Evolutionary conservation across 176 grass and related monocot species (phyloP).

Genomic region (Aegilops tauschii): DNA sequence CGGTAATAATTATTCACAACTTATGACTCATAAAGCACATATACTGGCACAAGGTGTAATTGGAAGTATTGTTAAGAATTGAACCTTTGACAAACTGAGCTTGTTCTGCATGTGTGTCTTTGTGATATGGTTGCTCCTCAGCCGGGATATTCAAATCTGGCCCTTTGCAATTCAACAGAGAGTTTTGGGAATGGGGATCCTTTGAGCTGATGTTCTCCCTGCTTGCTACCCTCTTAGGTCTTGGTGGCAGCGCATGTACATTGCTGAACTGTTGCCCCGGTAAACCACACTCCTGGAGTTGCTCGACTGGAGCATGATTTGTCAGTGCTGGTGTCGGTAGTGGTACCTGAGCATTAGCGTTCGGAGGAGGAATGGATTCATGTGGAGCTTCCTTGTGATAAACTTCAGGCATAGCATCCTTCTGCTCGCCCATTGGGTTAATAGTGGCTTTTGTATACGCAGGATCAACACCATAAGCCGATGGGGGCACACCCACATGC

Average conservation of each 20-base stretch:
- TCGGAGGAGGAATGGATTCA: slow-evolving; percentile 33
- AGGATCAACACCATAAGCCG: slow-evolving; percentile 56
- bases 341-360: slow-evolving; percentile 40
- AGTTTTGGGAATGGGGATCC: slow-evolving; percentile 44
- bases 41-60: background rate
- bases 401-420: slow-evolving; percentile 43
- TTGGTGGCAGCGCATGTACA: slow-evolving; percentile 58
- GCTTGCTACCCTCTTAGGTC: slow-evolving; percentile 75
- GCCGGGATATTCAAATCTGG: slow-evolving; percentile 65
- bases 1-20: slow-evolving; percentile 14
- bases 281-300: slow-evolving; percentile 45
- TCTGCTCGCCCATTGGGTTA: slow-evolving; percentile 46
- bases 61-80: slow-evolving; percentile 10
- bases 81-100: slow-evolving; percentile 54
- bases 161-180: slow-evolving; percentile 56
- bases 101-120: slow-evolving; percentile 40
- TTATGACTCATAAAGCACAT: background rate
- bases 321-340: slow-evolving; percentile 30
- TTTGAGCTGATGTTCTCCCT: slow-evolving; percentile 69
- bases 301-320: slow-evolving; percentile 39
- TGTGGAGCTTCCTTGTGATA: slow-evolving; percentile 43
- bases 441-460: slow-evolving; percentile 43
- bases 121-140: slow-evolving; percentile 50
- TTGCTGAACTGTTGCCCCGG: slow-evolving; percentile 50
- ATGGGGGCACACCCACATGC: slow-evolving; percentile 33